These are phyloP conservation scores for Poterioochromonas sp. DNA, from an alignment of 352 stramenopile genomes.

Conservation along the genomic window DNA sequence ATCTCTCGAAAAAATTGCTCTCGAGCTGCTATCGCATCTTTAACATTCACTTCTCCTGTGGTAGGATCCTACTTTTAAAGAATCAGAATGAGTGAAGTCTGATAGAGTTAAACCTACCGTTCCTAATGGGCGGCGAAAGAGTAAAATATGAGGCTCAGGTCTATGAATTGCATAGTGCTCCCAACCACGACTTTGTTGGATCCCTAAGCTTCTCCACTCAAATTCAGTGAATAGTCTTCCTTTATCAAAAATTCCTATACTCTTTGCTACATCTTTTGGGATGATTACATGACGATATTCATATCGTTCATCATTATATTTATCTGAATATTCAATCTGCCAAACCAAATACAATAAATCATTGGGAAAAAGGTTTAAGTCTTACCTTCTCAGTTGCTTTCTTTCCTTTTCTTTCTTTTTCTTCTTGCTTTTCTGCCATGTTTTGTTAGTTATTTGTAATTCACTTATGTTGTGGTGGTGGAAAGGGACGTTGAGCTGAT, in stretches of 20 bases:
- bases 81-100: too few relatives aligned
- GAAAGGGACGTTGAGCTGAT: background rate
- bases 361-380: background rate
- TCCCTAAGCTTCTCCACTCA: constrained; percentile 91
- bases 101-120: constrained; percentile 49
- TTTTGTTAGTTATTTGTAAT: background rate
- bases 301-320: background rate
- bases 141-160: constrained; percentile 95
- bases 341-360: background rate
- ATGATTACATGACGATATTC: constrained; percentile 52
- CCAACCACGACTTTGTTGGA: constrained; percentile 96
- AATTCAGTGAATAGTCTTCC: constrained; percentile 80
- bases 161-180: constrained; percentile 98
- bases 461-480: background rate
- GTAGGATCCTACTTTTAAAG: too few relatives aligned
- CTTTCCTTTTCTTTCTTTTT: background rate
- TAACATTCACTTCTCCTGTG: too few relatives aligned
- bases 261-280: constrained; percentile 93
- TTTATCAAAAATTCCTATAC: constrained; percentile 85
- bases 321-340: background rate
- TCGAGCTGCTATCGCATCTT: too few relatives aligned
- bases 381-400: background rate
- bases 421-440: background rate
- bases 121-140: constrained; percentile 91
- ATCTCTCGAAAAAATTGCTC: too few relatives aligned